Conservation (phyloP, 257 asterid genomes). For the Verbascum thapsus region DNA sequence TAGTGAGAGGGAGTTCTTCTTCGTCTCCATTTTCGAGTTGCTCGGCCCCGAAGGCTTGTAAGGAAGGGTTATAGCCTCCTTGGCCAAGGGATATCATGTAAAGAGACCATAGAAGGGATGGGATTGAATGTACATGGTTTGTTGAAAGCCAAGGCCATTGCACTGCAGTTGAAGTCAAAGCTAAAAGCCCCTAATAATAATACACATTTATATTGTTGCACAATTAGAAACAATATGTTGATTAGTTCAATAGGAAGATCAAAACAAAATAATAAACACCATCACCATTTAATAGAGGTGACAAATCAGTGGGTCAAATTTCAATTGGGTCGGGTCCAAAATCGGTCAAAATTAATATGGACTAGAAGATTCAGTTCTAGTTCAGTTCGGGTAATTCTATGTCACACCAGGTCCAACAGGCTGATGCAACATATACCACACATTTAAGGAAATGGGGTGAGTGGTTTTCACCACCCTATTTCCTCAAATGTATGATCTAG, state of each 20-base stretch:
- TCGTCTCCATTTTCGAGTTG: conserved; percentile 48
- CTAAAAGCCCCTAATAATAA: conserved; percentile 65
- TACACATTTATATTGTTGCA: conserved; percentile 2
- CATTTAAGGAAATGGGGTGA: no score
- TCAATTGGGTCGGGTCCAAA: no score
- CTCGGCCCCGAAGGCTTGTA: conserved; percentile 92
- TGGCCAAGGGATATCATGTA: conserved; percentile 83
- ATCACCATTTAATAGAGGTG: no score
- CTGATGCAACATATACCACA: no score
- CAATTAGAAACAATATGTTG: not conserved
- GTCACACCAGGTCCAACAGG: no score
- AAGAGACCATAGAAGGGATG: conserved; percentile 61
- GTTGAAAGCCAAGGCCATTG: conserved; percentile 57
- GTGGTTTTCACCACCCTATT: no score
- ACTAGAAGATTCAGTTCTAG: no score
- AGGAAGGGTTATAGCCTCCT: conserved; percentile 83
- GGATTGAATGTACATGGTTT: conserved; percentile 36
- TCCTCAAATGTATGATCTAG: no score
- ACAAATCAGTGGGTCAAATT: no score
- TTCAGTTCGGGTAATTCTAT: no score
- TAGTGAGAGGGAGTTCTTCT: conserved; percentile 47
- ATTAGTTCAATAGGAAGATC: not conserved
- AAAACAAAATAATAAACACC: no score
- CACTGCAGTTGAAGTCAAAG: conserved; percentile 68
- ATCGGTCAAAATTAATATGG: no score